Percentiles rank a stretch among this genome's conserved stretches.
Conservation (phyloP, 108 stramenopile species). For the Cyclotella choctawhatcheeana region DNA sequence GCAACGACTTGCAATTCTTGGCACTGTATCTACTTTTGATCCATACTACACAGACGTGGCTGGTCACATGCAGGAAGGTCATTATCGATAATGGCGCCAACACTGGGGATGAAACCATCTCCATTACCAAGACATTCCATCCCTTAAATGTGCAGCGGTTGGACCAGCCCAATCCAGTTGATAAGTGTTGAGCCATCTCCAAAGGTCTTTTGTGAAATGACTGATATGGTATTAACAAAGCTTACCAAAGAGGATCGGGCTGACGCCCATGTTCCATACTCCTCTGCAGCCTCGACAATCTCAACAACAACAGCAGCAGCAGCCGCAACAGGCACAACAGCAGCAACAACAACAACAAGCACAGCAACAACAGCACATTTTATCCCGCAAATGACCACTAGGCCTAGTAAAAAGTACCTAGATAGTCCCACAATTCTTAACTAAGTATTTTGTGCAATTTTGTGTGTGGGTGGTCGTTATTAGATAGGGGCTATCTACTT, state of each 20-base stretch:
- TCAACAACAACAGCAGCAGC: too few species aligned
- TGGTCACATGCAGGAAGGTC: neutral
- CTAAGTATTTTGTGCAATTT: too few species aligned
- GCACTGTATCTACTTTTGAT: constrained; percentile 19
- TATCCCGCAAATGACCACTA: too few species aligned
- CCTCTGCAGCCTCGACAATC: too few species aligned
- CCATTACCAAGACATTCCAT: constrained; percentile 5
- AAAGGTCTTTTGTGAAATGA: constrained; percentile 28
- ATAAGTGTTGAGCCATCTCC: constrained; percentile 22
- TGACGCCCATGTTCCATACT: too few species aligned
- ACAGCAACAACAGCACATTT: too few species aligned
- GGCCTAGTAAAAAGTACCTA: too few species aligned
- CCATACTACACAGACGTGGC: constrained; percentile 5
- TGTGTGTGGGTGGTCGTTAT: too few species aligned
- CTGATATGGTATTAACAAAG: neutral
- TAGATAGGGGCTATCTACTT: too few species aligned
- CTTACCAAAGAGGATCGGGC: neutral
- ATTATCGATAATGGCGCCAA: constrained; percentile 27
- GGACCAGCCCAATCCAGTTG: neutral
- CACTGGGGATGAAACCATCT: constrained; percentile 13
- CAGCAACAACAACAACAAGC: too few species aligned
- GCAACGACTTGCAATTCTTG: constrained; percentile 8
- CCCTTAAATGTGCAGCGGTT: constrained; percentile 9
- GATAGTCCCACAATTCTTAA: too few species aligned
- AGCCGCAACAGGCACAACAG: too few species aligned